Evolutionary conservation across 73 alveolate species (phyloP), one percentile per base, ranked within the genome.

Genomic region (Paramecium caudatum): DNA sequence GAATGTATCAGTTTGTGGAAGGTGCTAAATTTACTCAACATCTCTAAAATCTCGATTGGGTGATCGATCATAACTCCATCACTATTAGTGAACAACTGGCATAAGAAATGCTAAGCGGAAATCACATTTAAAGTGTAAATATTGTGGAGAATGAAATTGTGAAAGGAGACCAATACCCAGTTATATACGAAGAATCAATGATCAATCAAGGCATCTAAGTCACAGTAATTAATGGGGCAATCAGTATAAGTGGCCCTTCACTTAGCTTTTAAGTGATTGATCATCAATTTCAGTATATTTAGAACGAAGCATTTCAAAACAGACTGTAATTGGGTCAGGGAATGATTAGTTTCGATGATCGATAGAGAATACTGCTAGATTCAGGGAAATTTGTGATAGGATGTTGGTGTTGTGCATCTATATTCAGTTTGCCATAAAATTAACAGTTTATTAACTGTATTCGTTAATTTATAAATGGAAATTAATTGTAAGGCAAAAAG

Each of bases 371-470:
- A 21, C 16, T 74, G 23, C 47, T 74, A 37, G 43, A 74, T 41
- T 39, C 88, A 0, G 47, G 19, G 32, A 19, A 37, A 37, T 74
- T 74, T 23, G 88, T 74, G 4, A 19, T 25, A n/a, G 68, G 62
- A 16, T 17, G 16, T 30, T 41, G 62, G 88, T 17, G n/a, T 74
- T 39, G 65, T 74, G 30, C 62, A 3, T 74, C 62, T 12, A 74
- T 41, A 45, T 41, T 65, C 8, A 65, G 32, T 27, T 39, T 45
- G 32, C 88, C 88, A 2, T 74, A 74, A 55, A 55, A 55, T 55
- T 55, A 55, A 55, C 45, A 55, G 80, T 55, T 55, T 55, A 55
- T 55, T 55, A 55, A 55, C 80, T 55, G 80, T 55, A 16, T 55
- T 55, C 80, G 9, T 55, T 27, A 55, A 23, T 55, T 55, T 55